phyloP scores from a whole-genome alignment of 768 basidiomycete species.

The Ephemerocybe angulata region DNA sequence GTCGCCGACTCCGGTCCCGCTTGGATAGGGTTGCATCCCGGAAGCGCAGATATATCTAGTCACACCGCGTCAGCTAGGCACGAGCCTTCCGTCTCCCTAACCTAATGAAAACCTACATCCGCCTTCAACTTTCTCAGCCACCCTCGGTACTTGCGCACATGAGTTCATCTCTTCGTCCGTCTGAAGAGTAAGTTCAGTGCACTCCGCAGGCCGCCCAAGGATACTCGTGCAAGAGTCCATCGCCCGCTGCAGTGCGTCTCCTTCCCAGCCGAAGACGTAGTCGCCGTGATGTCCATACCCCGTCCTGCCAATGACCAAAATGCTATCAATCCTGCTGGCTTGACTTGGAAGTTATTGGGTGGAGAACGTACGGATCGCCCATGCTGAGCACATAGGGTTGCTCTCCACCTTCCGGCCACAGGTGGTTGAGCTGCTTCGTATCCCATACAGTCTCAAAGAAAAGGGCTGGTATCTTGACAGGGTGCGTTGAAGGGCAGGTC shows the following conservation, averaged over 20 bases:
- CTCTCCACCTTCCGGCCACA: background rate
- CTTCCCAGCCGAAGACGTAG: constrained; percentile 6
- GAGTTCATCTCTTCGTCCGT: constrained; percentile 5
- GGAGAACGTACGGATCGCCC: constrained; percentile 6
- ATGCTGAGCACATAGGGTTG: constrained; percentile 1
- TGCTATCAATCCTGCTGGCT: too few species aligned
- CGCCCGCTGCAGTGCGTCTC: background rate
- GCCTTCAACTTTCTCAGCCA: background rate
- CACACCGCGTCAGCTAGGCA: background rate
- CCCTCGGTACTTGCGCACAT: background rate
- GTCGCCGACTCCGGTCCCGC: background rate
- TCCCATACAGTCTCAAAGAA: constrained; percentile 5
- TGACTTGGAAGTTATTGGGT: too few species aligned
- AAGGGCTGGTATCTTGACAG: background rate
- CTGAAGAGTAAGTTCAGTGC: constrained; percentile 1
- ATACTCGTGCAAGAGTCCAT: constrained; percentile 1
- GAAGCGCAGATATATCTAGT: background rate
- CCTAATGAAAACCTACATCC: background rate
- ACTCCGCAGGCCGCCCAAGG: background rate
- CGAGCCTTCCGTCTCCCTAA: background rate
- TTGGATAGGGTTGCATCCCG: background rate
- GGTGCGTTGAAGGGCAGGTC: background rate
- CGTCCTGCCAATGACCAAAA: constrained; percentile 1
- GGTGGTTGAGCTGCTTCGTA: constrained; percentile 3
- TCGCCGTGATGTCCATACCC: constrained; percentile 3